Percentiles rank a stretch among this genome's conserved stretches.
phyloP scores from a whole-genome alignment of 345 rosid genomes.

The Salix koriyanagi region DNA sequence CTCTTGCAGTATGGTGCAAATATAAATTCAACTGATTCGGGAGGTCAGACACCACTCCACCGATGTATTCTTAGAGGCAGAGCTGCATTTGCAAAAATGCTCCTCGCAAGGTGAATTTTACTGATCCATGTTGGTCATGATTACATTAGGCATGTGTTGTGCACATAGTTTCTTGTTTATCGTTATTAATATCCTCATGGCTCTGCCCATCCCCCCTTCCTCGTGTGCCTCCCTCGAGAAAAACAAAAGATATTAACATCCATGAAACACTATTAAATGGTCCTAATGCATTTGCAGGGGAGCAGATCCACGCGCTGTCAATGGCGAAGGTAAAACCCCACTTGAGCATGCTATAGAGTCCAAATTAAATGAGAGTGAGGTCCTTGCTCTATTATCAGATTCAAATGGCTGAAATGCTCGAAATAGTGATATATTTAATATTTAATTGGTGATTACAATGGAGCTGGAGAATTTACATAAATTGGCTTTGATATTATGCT shows the following conservation, averaged over 20 bases:
- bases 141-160: neutral
- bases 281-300: constrained; percentile 54
- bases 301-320: constrained; percentile 63
- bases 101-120: constrained; percentile 65
- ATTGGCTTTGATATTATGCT: constrained; percentile 13
- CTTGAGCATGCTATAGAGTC: constrained; percentile 60
- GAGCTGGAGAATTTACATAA: constrained; percentile 19
- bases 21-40: constrained; percentile 67
- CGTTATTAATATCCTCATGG: neutral
- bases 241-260: neutral
- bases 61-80: constrained; percentile 63
- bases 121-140: neutral
- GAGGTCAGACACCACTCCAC: constrained; percentile 80
- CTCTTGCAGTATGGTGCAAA: constrained; percentile 91
- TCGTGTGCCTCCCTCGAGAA: neutral
- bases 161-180: neutral
- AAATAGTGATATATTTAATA: neutral
- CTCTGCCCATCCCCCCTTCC: neutral
- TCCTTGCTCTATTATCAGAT: constrained; percentile 62
- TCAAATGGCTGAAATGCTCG: constrained; percentile 41
- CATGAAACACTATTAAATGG: neutral
- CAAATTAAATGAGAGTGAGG: constrained; percentile 52
- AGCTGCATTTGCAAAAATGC: constrained; percentile 62
- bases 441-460: constrained; percentile 11
- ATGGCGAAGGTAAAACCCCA: constrained; percentile 58